A percentile compares a stretch with the other conserved stretches of the same genome.
These are phyloP conservation scores for Spizellomyces sp. DNA, from an alignment of 192 early-diverging fungal genomes.

Conservation along the genomic window DNA sequence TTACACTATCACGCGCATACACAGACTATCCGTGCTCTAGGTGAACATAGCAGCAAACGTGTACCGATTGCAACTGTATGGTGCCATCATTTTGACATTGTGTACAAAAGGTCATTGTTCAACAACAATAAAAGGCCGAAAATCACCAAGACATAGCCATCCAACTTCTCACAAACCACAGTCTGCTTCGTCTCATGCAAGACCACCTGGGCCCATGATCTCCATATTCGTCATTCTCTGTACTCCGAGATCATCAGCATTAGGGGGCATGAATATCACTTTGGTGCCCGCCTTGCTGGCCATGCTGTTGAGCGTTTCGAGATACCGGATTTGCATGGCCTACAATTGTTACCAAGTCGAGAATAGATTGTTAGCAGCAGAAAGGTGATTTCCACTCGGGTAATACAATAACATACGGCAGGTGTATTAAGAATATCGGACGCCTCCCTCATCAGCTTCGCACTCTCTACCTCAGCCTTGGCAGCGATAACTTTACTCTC, in stretches of 20 bases:
- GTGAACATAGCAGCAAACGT: no score
- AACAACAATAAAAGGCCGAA: no score
- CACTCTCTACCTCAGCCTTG: constrained; percentile 77
- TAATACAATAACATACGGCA: constrained; percentile 40
- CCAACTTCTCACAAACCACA: no score
- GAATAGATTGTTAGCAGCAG: constrained; percentile 35
- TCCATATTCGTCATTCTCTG: neutral
- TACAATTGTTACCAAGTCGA: constrained; percentile 7
- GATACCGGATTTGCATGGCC: constrained; percentile 82
- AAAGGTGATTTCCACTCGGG: neutral
- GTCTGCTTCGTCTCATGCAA: neutral
- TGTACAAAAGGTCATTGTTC: no score
- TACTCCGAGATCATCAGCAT: constrained; percentile 9
- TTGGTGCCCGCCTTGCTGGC: constrained; percentile 72
- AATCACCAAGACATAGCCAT: no score
- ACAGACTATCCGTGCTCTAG: no score
- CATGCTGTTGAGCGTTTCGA: constrained; percentile 83
- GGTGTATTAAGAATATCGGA: constrained; percentile 88
- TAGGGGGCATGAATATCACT: constrained; percentile 34
- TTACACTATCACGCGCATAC: no score
- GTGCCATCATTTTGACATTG: no score
- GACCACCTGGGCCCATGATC: neutral
- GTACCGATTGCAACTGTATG: no score
- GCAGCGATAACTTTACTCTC: constrained; percentile 92
- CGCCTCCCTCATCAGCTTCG: constrained; percentile 92